These are phyloP conservation scores for Kluyveromyces aestuarii DNA, from an alignment of 805 yeast species.

Conservation along the genomic window DNA sequence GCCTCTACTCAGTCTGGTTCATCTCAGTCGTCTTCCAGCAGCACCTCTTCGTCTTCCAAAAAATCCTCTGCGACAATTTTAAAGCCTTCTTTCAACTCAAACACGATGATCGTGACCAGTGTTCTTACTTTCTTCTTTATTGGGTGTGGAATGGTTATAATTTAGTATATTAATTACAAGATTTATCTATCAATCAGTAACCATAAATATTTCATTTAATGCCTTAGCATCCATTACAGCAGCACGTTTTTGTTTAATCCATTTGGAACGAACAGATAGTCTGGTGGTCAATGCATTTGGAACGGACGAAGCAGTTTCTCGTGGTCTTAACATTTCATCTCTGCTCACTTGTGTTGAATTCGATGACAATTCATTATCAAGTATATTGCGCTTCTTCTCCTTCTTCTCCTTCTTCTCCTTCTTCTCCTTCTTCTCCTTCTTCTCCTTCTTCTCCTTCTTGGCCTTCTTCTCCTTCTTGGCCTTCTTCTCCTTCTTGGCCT, in stretches of 20 bases:
- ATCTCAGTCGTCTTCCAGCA: slow-evolving; percentile 21
- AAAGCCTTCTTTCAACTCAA: neutral
- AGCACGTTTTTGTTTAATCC: slow-evolving; percentile 85
- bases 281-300: slow-evolving; percentile 40
- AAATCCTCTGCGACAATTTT: too few relatives aligned
- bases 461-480: slow-evolving; percentile 20
- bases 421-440: slow-evolving; percentile 23
- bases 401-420: slow-evolving; percentile 22
- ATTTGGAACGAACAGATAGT: slow-evolving; percentile 70
- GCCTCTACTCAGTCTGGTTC: slow-evolving; percentile 28
- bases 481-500: slow-evolving; percentile 20
- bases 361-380: neutral
- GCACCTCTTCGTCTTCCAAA: slow-evolving; percentile 36
- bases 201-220: slow-evolving; percentile 88
- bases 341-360: slow-evolving; percentile 23
- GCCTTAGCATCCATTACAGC: slow-evolving; percentile 87
- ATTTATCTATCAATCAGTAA: slow-evolving; percentile 32
- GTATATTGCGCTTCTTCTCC: slow-evolving; percentile 19
- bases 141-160: slow-evolving; percentile 34
- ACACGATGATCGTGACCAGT: neutral
- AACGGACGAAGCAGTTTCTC: slow-evolving; percentile 16
- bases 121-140: slow-evolving; percentile 25
- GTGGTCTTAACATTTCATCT: slow-evolving; percentile 36
- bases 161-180: slow-evolving; percentile 9
- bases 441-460: slow-evolving; percentile 25